Base-by-base conservation (phyloP, 1,139 yeast species). In the Protomyces gravidus region DNA sequence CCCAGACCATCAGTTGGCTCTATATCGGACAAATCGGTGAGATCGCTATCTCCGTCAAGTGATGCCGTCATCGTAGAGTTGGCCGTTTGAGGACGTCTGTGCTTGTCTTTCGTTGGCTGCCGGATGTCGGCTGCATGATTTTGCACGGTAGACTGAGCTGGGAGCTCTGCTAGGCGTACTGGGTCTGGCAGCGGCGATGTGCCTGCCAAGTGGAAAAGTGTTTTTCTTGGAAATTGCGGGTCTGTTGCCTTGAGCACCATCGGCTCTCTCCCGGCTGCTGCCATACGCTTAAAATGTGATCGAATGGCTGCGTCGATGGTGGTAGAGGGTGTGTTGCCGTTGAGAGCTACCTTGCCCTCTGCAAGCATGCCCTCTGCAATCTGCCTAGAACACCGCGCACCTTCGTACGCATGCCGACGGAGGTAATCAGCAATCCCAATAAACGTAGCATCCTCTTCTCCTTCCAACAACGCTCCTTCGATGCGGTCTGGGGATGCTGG, bases 401-500 rank as follows among this genome's bases (percentile, higher is more conserved):
- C 58, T 17, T 40, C 28, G 11, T 30, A 27, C n/a, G 51, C 46
- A 17, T 46, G 27, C n/a, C 58, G 51, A 23, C 33, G 58, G 36
- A 53, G 36, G 28, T 45, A 53, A 21, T 53, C 58, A 17, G 46
- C 33, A 1, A 53, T 53, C 13, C 58, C 58, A 11, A 53, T 26
- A 17, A 53, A 30, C 19, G 47, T 30, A 6, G 51, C 42, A 32
- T 53, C 58, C 17, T 53, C 58, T n/a, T 53, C 40, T n/a, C 36
- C 58, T 19, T 53, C 58, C 13, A 45, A 50, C 55, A 39, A 4
- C 28, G 27, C 47, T 13, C 15, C n/a, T 11, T 53, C 51, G 2
- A 42, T 33, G 46, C 51, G 46, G 33, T 53, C 58, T n/a, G 58
- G 58, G 17, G 58, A 53, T 6, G 58, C 58, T 1, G 58, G 58